Percentiles rank a stretch among this genome's conserved stretches.
These are phyloP conservation scores for Dittrichia graveolens DNA, from an alignment of 129 eudicot genomes.

Conservation along the genomic window DNA sequence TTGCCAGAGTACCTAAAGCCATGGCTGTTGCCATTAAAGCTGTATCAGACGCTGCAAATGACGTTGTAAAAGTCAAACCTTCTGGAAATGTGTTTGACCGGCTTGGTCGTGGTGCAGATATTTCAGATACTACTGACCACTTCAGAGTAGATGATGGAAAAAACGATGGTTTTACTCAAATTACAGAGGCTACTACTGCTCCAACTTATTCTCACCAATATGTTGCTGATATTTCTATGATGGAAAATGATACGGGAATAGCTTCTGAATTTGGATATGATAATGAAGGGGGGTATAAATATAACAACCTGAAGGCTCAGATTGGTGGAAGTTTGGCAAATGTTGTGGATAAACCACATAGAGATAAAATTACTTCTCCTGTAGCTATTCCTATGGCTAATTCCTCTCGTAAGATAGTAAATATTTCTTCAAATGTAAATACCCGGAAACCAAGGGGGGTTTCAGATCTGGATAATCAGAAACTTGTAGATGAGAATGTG, in stretches of 20 bases:
- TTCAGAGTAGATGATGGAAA: slow-evolving; percentile 35
- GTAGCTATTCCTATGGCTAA: slow-evolving; percentile 29
- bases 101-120: slow-evolving; percentile 62
- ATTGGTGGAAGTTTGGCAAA: slow-evolving; percentile 50
- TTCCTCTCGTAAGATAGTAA: slow-evolving; percentile 49
- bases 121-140: slow-evolving; percentile 33
- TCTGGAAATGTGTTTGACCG: slow-evolving; percentile 86
- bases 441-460: slow-evolving; percentile 45
- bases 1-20: slow-evolving; percentile 53
- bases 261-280: slow-evolving; percentile 49
- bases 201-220: slow-evolving; percentile 28
- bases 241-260: slow-evolving; percentile 45
- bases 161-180: slow-evolving; percentile 34
- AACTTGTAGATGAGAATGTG: slow-evolving; percentile 34
- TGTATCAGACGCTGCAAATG: slow-evolving; percentile 81
- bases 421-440: slow-evolving; percentile 57
- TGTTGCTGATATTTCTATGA: slow-evolving; percentile 27
- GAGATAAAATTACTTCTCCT: slow-evolving; percentile 43
- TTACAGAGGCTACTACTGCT: slow-evolving; percentile 32
- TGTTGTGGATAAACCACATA: slow-evolving; percentile 41
- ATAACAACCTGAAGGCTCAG: slow-evolving; percentile 36
- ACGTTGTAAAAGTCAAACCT: slow-evolving; percentile 59
- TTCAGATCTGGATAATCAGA: slow-evolving; percentile 39
- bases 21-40: slow-evolving; percentile 79
- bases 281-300: slow-evolving; percentile 32